phyloP scores from a whole-genome alignment of 2,329 filamentous ascomycete species.

The Xylariaceae sp. region DNA sequence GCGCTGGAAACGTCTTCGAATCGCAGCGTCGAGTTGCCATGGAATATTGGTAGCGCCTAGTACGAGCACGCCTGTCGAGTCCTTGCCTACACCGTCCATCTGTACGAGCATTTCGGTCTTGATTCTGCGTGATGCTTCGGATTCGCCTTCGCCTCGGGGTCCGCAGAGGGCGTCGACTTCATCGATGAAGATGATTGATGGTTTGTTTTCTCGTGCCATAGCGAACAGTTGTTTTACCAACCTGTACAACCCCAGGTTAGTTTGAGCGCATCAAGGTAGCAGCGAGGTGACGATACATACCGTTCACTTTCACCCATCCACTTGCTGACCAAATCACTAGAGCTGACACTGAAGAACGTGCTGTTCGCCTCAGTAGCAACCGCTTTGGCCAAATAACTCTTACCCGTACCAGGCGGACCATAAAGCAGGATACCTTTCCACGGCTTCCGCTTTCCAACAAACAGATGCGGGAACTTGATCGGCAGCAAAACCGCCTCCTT shows the following conservation, averaged over 20 bases:
- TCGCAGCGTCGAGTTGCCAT: conserved; percentile 96
- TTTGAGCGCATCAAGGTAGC: conserved; percentile 22
- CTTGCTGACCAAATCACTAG: conserved; percentile 95
- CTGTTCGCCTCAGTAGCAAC: conserved; percentile 98
- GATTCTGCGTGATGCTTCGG: conserved; percentile 93
- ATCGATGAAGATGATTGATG: conserved; percentile 98
- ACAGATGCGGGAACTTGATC: conserved; percentile 97
- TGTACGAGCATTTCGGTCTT: conserved; percentile 98
- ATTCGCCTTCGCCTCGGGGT: conserved; percentile 89
- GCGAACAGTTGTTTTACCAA: conserved; percentile 95
- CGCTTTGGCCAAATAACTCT: conserved; percentile 95
- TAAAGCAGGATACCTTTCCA: conserved; percentile 98
- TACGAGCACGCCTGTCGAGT: conserved; percentile 89
- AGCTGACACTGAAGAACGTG: conserved; percentile 98
- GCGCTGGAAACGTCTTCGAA: conserved; percentile 91
- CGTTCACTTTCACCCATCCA: conserved; percentile 99
- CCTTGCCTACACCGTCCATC: conserved; percentile 98
- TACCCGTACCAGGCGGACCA: conserved; percentile 93
- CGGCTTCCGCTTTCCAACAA: conserved; percentile 91
- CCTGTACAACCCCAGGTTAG: conserved; percentile 43
- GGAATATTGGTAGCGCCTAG: conserved; percentile 97
- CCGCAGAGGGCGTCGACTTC: conserved; percentile 97
- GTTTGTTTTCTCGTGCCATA: conserved; percentile 97
- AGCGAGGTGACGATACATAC: conserved; percentile 45
- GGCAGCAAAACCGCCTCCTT: conserved; percentile 97